Evolutionary conservation across 345 rosid species (phyloP).

Genomic region (Camelina neglecta): DNA sequence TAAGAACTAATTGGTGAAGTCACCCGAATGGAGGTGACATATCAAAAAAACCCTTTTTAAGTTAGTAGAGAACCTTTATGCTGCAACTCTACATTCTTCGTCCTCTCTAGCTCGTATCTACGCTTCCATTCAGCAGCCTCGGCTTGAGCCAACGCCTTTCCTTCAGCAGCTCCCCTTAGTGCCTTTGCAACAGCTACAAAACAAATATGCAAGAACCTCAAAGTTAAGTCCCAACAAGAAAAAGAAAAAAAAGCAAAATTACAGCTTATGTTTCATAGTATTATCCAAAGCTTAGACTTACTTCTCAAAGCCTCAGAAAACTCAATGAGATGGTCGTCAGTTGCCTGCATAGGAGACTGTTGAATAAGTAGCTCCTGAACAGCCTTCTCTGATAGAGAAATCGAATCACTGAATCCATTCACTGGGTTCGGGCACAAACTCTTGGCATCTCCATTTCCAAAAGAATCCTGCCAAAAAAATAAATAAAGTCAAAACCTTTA

Average conservation of each 20-base stretch:
- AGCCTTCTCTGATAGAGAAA: conserved; percentile 83
- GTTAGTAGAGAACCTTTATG: conserved; percentile 58
- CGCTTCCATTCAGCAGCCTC: conserved; percentile 99
- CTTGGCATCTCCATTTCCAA: conserved; percentile 60
- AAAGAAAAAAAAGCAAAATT: background rate
- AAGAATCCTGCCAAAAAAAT: conserved; percentile 48
- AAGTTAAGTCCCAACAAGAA: conserved; percentile 15
- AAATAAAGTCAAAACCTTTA: conserved; percentile 1
- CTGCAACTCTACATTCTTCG: conserved; percentile 55
- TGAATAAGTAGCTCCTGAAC: conserved; percentile 77
- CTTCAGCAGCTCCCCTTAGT: conserved; percentile 92
- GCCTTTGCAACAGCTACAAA: conserved; percentile 95
- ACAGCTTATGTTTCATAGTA: conserved; percentile 13
- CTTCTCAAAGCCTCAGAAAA: conserved; percentile 96
- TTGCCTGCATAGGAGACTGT: conserved; percentile 74
- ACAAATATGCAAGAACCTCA: conserved; percentile 5
- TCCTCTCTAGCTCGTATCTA: conserved; percentile 82
- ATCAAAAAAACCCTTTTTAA: background rate
- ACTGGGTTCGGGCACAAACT: conserved; percentile 50
- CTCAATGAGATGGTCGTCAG: conserved; percentile 90
- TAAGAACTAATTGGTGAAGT: background rate
- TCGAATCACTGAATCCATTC: conserved; percentile 56
- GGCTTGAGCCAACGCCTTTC: conserved; percentile 94
- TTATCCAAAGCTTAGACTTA: conserved; percentile 62
- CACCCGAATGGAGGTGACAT: conserved; percentile 1